Percentiles rank a stretch among this genome's conserved stretches.
These are phyloP conservation scores for Eucalyptus caleyi DNA, from an alignment of 345 rosid genomes.

Conservation along the genomic window DNA sequence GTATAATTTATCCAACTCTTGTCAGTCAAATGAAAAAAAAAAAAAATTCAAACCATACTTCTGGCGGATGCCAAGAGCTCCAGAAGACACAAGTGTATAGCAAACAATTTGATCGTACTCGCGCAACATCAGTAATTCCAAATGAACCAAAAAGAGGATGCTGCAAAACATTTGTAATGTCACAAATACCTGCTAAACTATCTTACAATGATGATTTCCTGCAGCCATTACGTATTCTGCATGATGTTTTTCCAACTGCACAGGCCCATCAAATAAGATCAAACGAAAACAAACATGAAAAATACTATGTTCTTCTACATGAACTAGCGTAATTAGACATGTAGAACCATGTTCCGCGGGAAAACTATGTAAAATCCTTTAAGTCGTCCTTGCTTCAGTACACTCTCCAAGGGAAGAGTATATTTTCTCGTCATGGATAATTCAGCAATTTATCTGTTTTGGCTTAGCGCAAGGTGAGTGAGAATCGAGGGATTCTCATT, in stretches of 20 bases:
- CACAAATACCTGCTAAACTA: constrained; percentile 79
- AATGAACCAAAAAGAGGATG: background rate
- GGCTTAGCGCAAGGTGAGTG: too few relatives aligned
- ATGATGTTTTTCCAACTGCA: too few relatives aligned
- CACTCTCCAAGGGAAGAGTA: too few relatives aligned
- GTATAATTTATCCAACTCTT: too few relatives aligned
- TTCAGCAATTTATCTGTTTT: too few relatives aligned
- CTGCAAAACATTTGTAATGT: background rate
- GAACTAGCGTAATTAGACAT: background rate
- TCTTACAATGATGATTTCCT: constrained; percentile 81
- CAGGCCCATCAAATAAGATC: too few relatives aligned
- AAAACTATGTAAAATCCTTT: background rate
- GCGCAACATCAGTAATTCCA: background rate
- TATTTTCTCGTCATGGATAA: too few relatives aligned
- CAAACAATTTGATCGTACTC: background rate
- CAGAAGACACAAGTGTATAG: background rate
- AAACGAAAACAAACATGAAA: background rate
- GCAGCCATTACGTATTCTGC: constrained; percentile 57
- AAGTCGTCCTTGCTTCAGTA: too few relatives aligned
- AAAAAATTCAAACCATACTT: too few relatives aligned
- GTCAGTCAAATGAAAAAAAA: too few relatives aligned
- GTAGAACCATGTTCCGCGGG: background rate
- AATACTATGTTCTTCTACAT: background rate
- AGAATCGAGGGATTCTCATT: too few relatives aligned
- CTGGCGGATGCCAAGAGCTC: too few relatives aligned